Evolutionary conservation across 441 rosid species (phyloP).

Genomic region (Isatis lusitanica): DNA sequence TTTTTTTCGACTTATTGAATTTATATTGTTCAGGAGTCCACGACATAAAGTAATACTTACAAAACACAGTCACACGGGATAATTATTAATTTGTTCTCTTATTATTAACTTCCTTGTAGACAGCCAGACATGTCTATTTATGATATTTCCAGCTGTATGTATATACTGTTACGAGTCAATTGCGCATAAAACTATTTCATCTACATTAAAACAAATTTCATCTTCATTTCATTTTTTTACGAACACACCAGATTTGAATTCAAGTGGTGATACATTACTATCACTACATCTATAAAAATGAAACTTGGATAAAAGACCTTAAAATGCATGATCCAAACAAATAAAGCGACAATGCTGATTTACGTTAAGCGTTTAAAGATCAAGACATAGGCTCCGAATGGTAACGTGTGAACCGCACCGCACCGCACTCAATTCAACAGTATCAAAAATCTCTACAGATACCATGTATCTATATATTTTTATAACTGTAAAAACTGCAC

Average conservation of each 20-base stretch:
- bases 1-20: background rate
- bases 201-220: background rate
- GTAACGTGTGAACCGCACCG: too few species aligned
- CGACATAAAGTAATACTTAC: background rate
- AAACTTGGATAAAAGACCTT: background rate
- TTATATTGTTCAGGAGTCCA: background rate
- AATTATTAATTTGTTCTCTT: background rate
- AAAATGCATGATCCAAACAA: slow-evolving; percentile 6
- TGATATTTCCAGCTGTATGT: background rate
- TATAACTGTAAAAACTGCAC: too few species aligned
- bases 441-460: too few species aligned
- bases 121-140: slow-evolving; percentile 6
- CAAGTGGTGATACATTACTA: background rate
- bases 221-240: too few species aligned
- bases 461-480: too few species aligned
- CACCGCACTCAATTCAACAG: too few species aligned
- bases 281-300: background rate
- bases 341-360: background rate
- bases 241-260: background rate
- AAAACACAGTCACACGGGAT: background rate
- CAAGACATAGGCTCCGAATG: too few species aligned
- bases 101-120: background rate
- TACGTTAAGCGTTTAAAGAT: background rate
- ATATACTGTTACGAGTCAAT: background rate
- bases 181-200: background rate